phyloP scores from a whole-genome alignment of 2,329 filamentous ascomycete genomes.

The Colletotrichum cereale region DNA sequence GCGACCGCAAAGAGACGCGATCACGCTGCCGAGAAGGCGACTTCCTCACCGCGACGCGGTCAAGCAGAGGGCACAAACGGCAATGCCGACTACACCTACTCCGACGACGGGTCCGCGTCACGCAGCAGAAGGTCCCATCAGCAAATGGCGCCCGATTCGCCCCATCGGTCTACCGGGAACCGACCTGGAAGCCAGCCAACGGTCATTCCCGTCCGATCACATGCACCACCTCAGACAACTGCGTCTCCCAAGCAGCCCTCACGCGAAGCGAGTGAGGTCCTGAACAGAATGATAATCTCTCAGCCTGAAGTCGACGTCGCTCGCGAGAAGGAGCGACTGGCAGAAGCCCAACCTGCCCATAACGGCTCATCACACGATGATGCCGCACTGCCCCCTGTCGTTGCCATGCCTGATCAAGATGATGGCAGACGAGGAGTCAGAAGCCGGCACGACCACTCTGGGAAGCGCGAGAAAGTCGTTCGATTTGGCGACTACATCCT shows the following conservation, averaged over 20 bases:
- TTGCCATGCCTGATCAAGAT: slow-evolving; percentile 57
- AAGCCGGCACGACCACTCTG: slow-evolving; percentile 70
- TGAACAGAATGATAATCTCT: slow-evolving; percentile 82
- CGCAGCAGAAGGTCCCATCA: slow-evolving; percentile 56
- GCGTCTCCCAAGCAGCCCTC: slow-evolving; percentile 71
- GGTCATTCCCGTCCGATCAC: slow-evolving; percentile 60
- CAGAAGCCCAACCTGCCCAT: slow-evolving; percentile 66
- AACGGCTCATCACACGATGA: slow-evolving; percentile 55
- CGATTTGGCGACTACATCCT: slow-evolving; percentile 97
- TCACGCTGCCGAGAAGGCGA: slow-evolving; percentile 59
- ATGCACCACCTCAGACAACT: slow-evolving; percentile 54
- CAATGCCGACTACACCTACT: slow-evolving; percentile 46
- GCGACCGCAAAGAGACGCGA: slow-evolving; percentile 59
- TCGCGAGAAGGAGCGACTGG: slow-evolving; percentile 77
- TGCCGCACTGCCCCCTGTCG: slow-evolving; percentile 59
- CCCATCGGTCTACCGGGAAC: slow-evolving; percentile 54
- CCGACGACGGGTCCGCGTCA: slow-evolving; percentile 53
- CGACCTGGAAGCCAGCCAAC: slow-evolving; percentile 49
- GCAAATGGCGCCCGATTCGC: slow-evolving; percentile 53
- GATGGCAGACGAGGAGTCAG: slow-evolving; percentile 64
- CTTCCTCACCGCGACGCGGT: slow-evolving; percentile 57
- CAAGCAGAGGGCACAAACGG: slow-evolving; percentile 53
- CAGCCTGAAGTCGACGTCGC: slow-evolving; percentile 81
- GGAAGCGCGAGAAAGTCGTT: slow-evolving; percentile 73
- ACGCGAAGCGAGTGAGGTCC: slow-evolving; percentile 82